Percentiles rank a stretch among this genome's conserved stretches.
Conservation (phyloP, 352 stramenopile genomes). For the Globisporangium alternatum region DNA sequence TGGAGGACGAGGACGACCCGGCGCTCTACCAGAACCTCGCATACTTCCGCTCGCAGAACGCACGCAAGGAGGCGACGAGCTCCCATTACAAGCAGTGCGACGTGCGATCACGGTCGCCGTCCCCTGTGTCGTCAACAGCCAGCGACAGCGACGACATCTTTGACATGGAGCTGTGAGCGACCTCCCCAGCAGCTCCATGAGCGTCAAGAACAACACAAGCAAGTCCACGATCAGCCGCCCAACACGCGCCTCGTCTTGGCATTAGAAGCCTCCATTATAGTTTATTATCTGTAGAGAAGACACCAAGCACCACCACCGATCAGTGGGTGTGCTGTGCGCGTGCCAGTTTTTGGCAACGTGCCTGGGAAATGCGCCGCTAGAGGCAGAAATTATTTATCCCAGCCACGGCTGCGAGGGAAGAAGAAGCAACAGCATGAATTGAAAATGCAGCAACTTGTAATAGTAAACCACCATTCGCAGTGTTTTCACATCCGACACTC, state of each 20-base stretch:
- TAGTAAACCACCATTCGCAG: constrained; percentile 6
- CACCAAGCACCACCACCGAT: neutral
- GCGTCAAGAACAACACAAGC: neutral
- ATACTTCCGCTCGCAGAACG: constrained; percentile 60
- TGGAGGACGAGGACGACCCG: constrained; percentile 55
- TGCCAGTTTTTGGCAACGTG: constrained; percentile 14
- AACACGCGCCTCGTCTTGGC: neutral
- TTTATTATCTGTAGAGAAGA: constrained; percentile 1
- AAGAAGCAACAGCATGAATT: neutral
- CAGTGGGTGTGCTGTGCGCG: neutral
- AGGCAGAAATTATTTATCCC: constrained; percentile 12
- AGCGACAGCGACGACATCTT: constrained; percentile 52
- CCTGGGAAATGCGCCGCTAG: constrained; percentile 1
- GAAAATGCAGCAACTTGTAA: constrained; percentile 4
- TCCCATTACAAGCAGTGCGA: constrained; percentile 3
- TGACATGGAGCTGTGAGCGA: constrained; percentile 57
- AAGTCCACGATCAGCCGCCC: neutral
- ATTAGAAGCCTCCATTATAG: neutral
- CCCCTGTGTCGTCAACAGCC: neutral
- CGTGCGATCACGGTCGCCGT: constrained; percentile 11
- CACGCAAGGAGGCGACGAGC: constrained; percentile 13
- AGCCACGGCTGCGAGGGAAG: constrained; percentile 1
- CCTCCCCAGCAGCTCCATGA: neutral
- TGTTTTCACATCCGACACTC: neutral
- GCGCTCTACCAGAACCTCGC: constrained; percentile 65